Evolutionary conservation across 805 yeast genomes (phyloP).

Genomic region (Saccharomyces paradoxus): DNA sequence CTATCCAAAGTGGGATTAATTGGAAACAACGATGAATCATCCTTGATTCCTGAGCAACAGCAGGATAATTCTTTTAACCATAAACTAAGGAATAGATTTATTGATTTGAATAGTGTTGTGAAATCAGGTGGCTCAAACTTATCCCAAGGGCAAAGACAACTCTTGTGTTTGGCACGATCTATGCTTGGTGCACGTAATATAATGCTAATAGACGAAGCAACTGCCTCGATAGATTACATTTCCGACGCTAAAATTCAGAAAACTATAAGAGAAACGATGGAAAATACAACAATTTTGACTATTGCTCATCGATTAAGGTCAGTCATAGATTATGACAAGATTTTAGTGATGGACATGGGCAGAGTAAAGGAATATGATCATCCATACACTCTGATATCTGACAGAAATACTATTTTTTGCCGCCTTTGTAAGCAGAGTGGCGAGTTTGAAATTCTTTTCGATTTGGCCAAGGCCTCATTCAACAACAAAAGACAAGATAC

Average conservation of each 20-base stretch:
- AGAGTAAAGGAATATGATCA: constrained; percentile 58
- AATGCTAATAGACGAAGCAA: constrained; percentile 68
- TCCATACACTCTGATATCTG: constrained; percentile 48
- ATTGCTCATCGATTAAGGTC: constrained; percentile 76
- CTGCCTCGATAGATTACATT: constrained; percentile 74
- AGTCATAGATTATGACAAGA: constrained; percentile 69
- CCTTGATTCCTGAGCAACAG: neutral
- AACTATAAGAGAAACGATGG: constrained; percentile 64
- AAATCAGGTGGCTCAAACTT: constrained; percentile 67
- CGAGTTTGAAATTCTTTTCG: constrained; percentile 64
- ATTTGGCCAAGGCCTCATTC: constrained; percentile 43
- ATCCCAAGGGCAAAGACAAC: constrained; percentile 75
- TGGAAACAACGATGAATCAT: neutral
- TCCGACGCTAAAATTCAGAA: constrained; percentile 68
- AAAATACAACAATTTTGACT: constrained; percentile 59
- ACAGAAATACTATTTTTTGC: constrained; percentile 43
- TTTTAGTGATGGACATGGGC: constrained; percentile 71
- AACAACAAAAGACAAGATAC: too few relatives aligned
- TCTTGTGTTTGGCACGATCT: constrained; percentile 68
- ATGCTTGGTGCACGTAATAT: constrained; percentile 57
- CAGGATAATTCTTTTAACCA: neutral
- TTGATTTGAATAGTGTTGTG: constrained; percentile 45
- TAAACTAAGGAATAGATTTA: constrained; percentile 42
- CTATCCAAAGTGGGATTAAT: neutral
- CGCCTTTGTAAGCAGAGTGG: constrained; percentile 77